Conservation (phyloP, 192 early-diverging fungal species). For the Rhizoclosmatium globosum region DNA sequence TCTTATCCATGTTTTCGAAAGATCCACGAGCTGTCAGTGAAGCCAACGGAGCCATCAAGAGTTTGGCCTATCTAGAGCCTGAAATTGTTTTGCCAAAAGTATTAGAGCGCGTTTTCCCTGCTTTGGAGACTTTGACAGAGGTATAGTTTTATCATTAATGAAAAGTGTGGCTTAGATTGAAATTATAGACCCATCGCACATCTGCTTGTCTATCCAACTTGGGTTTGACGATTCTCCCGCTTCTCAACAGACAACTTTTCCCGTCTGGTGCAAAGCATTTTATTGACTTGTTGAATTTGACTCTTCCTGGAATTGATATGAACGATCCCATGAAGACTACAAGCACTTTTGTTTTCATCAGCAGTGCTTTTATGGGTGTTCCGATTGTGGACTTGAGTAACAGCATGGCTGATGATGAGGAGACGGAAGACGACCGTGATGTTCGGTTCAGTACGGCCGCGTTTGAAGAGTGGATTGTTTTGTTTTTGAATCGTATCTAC, state of each 20-base stretch:
- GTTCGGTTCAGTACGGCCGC: slow-evolving; percentile 75
- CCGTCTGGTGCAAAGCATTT: slow-evolving; percentile 88
- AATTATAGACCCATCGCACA: slow-evolving; percentile 83
- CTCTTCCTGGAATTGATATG: slow-evolving; percentile 90
- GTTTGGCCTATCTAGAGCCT: slow-evolving; percentile 81
- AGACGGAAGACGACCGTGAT: slow-evolving; percentile 69
- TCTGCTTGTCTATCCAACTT: slow-evolving; percentile 81
- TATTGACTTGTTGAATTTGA: slow-evolving; percentile 76
- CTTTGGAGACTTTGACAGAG: slow-evolving; percentile 84
- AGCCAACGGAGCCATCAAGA: slow-evolving; percentile 70
- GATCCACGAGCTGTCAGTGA: slow-evolving; percentile 67
- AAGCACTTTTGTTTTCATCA: slow-evolving; percentile 74
- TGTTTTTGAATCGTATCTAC: slow-evolving; percentile 82
- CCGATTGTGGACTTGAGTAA: slow-evolving; percentile 67
- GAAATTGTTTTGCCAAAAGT: slow-evolving; percentile 80
- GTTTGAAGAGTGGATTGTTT: slow-evolving; percentile 89
- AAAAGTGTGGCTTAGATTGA: background rate
- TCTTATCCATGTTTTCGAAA: slow-evolving; percentile 78
- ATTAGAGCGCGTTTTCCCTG: slow-evolving; percentile 85
- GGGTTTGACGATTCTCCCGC: slow-evolving; percentile 70
- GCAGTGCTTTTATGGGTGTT: slow-evolving; percentile 66
- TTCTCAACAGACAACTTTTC: slow-evolving; percentile 79
- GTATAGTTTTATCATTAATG: slow-evolving; percentile 36
- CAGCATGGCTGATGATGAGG: slow-evolving; percentile 4
- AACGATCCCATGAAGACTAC: slow-evolving; percentile 90